A percentile compares a stretch with the other conserved stretches of the same genome.
Conservation (phyloP, 2,329 filamentous ascomycete genomes). For the Thermomyces lanuginosus region DNA sequence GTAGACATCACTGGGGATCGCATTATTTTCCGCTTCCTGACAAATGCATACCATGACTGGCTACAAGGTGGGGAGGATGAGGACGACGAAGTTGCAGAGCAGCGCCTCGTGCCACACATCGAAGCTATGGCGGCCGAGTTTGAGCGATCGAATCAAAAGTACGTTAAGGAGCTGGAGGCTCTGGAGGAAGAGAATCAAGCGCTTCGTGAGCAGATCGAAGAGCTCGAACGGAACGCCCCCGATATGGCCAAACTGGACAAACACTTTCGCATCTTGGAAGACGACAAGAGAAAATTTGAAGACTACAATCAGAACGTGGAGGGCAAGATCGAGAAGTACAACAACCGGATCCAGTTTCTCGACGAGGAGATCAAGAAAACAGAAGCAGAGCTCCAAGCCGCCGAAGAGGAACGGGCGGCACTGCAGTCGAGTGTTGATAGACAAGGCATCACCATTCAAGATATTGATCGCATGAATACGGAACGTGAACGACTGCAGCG, state of each 20-base stretch:
- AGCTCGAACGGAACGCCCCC: constrained; percentile 71
- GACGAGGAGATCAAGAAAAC: constrained; percentile 74
- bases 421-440: constrained; percentile 79
- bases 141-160: constrained; percentile 66
- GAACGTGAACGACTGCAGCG: constrained; percentile 89
- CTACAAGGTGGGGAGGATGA: constrained; percentile 81
- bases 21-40: constrained; percentile 87
- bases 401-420: constrained; percentile 62
- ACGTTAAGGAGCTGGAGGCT: constrained; percentile 65
- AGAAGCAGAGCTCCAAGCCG: constrained; percentile 55
- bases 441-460: constrained; percentile 88
- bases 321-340: constrained; percentile 77
- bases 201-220: constrained; percentile 71
- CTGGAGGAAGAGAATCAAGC: constrained; percentile 74
- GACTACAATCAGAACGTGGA: constrained; percentile 78
- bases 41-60: constrained; percentile 84
- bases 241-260: constrained; percentile 72
- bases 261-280: constrained; percentile 82
- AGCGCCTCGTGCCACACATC: constrained; percentile 65
- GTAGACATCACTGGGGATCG: constrained; percentile 77
- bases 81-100: constrained; percentile 66
- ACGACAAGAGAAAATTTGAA: constrained; percentile 89
- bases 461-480: constrained; percentile 97
- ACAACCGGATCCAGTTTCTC: constrained; percentile 61
- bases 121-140: constrained; percentile 79